A percentile compares a stretch with the other conserved stretches of the same genome.
Conservation (phyloP, 441 rosid species). For the Adansonia madagascariensis region DNA sequence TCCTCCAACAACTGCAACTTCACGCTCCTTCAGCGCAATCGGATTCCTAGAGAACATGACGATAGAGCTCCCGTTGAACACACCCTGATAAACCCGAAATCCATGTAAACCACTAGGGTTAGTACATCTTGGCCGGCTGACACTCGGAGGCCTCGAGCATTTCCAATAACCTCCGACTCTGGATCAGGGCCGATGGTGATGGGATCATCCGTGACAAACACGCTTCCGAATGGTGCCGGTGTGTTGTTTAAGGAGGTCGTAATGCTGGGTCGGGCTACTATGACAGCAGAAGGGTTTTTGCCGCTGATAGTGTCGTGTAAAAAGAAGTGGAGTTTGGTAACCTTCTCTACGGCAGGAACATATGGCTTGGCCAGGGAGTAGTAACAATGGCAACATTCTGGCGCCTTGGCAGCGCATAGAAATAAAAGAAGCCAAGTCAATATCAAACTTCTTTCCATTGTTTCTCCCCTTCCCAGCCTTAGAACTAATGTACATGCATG, state of each 20-base stretch:
- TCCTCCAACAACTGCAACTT: constrained; percentile 58
- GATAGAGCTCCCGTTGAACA: constrained; percentile 50
- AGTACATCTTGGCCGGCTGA: constrained; percentile 29
- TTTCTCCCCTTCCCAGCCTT: no score
- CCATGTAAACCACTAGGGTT: constrained; percentile 36
- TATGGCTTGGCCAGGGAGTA: background rate
- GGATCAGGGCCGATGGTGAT: constrained; percentile 44
- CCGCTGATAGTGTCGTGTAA: background rate
- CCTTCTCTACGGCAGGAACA: background rate
- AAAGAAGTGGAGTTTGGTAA: constrained; percentile 5
- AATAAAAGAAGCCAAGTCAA: background rate
- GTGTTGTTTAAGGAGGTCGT: constrained; percentile 20
- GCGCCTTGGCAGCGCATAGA: background rate
- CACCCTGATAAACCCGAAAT: constrained; percentile 47
- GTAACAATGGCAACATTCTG: background rate
- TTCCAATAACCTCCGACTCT: constrained; percentile 42
- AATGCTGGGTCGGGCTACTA: background rate
- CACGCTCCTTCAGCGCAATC: constrained; percentile 39
- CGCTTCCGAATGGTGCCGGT: constrained; percentile 37
- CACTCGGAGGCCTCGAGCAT: constrained; percentile 44
- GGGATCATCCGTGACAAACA: constrained; percentile 42
- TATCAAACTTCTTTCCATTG: background rate
- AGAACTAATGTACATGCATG: no score
- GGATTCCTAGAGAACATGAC: constrained; percentile 51
- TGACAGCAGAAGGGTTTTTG: background rate